Conservation (phyloP, 768 basidiomycete genomes). For the Serendipita vermifera region DNA sequence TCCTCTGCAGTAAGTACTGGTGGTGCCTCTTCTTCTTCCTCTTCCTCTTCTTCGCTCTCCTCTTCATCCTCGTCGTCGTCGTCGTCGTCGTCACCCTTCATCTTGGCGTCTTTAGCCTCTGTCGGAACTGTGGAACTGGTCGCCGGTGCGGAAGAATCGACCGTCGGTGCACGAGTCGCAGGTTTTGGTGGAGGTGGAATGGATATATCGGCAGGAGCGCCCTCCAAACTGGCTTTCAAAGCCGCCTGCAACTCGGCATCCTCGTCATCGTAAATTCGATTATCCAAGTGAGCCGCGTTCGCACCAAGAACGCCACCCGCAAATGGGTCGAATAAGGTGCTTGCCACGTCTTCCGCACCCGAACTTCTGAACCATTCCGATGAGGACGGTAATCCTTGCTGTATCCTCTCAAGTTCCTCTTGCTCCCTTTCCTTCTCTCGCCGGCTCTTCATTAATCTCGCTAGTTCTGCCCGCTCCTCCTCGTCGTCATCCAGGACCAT, state of each 20-base stretch:
- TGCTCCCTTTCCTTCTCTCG: neutral
- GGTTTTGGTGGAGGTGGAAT: conserved; percentile 23
- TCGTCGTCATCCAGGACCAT: conserved; percentile 11
- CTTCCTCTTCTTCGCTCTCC: conserved; percentile 27
- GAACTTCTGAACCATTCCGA: neutral
- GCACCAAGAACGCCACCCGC: conserved; percentile 11
- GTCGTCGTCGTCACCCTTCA: conserved; percentile 27
- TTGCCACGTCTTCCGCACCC: conserved; percentile 7
- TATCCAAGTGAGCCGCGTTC: conserved; percentile 12
- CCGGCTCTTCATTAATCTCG: conserved; percentile 9
- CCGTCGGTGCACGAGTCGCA: conserved; percentile 9
- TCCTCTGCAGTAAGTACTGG: conserved; percentile 4
- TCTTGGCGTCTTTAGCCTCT: conserved; percentile 24
- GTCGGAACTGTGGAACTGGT: neutral
- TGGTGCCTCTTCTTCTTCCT: conserved; percentile 14
- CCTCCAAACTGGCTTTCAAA: conserved; percentile 65
- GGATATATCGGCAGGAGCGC: conserved; percentile 39
- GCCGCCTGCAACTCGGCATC: conserved; percentile 82
- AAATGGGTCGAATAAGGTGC: neutral
- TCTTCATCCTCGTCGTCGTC: conserved; percentile 30
- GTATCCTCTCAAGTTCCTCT: conserved; percentile 15
- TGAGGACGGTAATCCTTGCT: neutral
- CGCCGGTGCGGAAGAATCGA: conserved; percentile 6
- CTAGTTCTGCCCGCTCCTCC: conserved; percentile 15
- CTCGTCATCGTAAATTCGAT: conserved; percentile 69